These are phyloP conservation scores for Nicotiana obtusifolia DNA, from an alignment of 257 asterid genomes.

Conservation along the genomic window DNA sequence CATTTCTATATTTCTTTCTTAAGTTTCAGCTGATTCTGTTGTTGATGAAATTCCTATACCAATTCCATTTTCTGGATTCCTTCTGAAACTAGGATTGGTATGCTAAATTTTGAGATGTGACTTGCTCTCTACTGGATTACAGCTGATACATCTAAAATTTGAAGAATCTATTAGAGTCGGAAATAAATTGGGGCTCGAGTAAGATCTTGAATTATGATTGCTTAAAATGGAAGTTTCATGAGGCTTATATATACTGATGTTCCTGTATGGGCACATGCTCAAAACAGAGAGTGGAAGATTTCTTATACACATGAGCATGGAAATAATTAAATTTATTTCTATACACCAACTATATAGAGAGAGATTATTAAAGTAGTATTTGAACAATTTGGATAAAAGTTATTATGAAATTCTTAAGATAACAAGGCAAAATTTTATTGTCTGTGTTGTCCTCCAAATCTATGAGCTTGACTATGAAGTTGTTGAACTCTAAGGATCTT, in stretches of 20 bases:
- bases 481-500: no score
- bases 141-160: background rate
- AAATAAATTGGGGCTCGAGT: no score
- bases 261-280: background rate
- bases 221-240: background rate
- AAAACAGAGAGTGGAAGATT: background rate
- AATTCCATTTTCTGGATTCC: background rate
- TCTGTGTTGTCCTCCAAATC: no score
- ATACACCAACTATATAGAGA: background rate
- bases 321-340: background rate
- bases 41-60: background rate
- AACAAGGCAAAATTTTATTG: no score
- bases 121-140: background rate
- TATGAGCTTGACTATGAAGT: no score
- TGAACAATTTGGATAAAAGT: no score
- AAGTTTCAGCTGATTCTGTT: background rate
- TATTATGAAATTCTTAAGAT: no score
- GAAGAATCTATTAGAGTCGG: background rate
- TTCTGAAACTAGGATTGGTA: background rate
- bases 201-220: no score
- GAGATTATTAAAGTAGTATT: background rate
- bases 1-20: background rate
- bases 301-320: background rate
- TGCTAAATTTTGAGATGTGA: background rate
- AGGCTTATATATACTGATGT: background rate